Evolutionary conservation across 2,329 filamentous ascomycete genomes (phyloP).

Genomic region (Hypoxylon sp.): DNA sequence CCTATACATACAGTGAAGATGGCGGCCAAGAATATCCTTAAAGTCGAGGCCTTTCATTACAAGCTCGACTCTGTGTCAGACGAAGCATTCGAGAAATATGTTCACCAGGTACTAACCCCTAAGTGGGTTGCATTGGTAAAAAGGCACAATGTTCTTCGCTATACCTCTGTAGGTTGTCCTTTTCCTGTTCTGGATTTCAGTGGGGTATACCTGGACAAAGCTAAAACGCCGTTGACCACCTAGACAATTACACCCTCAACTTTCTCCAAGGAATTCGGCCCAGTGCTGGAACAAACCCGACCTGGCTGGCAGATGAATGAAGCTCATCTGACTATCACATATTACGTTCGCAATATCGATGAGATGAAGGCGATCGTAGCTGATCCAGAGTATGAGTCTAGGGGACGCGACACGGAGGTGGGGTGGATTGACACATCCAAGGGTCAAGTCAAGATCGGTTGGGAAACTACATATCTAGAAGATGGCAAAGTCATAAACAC

Average conservation of each 20-base stretch:
- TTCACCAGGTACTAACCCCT: conserved; percentile 12
- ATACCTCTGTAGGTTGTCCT: neutral
- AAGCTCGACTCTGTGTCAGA: conserved; percentile 11
- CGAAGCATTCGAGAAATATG: conserved; percentile 12
- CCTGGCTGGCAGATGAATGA: conserved; percentile 20
- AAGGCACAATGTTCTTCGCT: neutral
- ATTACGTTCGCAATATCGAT: conserved; percentile 16
- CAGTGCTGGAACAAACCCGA: conserved; percentile 5
- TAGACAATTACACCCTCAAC: conserved; percentile 1
- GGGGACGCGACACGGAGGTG: conserved; percentile 17
- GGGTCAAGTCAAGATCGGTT: conserved; percentile 19
- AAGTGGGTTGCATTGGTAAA: conserved; percentile 13
- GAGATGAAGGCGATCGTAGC: conserved; percentile 1
- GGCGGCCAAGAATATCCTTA: conserved; percentile 16
- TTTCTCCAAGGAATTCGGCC: conserved; percentile 3
- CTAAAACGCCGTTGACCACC: neutral
- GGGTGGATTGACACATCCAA: conserved; percentile 24
- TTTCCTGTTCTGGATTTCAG: neutral
- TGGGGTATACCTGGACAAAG: neutral
- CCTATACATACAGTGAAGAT: neutral
- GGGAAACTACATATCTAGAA: conserved; percentile 19
- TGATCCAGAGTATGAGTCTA: conserved; percentile 14
- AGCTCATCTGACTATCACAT: conserved; percentile 15
- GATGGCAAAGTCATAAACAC: conserved; percentile 15
- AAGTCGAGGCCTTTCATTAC: conserved; percentile 20